These are phyloP conservation scores for Neurospora sp. DNA, from an alignment of 495 filamentous ascomycete genomes.

Conservation along the genomic window DNA sequence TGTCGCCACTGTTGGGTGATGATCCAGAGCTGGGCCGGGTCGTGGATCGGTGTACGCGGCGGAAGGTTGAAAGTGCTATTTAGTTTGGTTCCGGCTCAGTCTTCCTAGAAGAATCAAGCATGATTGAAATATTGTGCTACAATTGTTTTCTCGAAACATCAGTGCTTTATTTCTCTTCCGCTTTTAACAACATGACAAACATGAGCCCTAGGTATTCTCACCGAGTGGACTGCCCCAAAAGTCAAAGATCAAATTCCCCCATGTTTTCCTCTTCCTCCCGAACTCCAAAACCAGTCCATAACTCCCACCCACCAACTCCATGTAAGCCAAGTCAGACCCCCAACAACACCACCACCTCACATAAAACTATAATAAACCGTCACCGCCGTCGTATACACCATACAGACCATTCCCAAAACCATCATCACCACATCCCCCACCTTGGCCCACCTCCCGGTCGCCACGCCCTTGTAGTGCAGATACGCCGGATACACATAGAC, in stretches of 20 bases:
- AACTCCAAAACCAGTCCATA: not conserved
- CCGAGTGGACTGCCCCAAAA: not conserved
- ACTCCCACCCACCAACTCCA: not conserved
- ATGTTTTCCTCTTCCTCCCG: not conserved
- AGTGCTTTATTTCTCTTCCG: not conserved
- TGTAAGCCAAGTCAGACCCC: not conserved
- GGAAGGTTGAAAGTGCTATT: not conserved
- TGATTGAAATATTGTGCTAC: not conserved
- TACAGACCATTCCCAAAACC: constrained; percentile 44
- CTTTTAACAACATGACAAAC: not conserved
- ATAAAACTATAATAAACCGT: constrained; percentile 39
- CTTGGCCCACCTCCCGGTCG: constrained; percentile 35
- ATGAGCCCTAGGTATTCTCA: not conserved
- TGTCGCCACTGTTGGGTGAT: not conserved
- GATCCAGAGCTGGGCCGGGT: not conserved
- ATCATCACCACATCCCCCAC: constrained; percentile 45
- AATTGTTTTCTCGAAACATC: not conserved
- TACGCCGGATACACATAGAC: constrained; percentile 88
- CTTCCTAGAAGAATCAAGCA: not conserved
- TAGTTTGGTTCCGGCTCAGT: not conserved
- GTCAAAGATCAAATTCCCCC: not conserved
- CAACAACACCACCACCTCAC: not conserved
- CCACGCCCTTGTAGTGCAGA: constrained; percentile 50
- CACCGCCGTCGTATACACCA: constrained; percentile 52
- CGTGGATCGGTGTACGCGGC: not conserved